Evolutionary conservation across 495 filamentous ascomycete genomes (phyloP), one percentile per base, ranked within the genome.

Genomic region (Podospora anserina): DNA sequence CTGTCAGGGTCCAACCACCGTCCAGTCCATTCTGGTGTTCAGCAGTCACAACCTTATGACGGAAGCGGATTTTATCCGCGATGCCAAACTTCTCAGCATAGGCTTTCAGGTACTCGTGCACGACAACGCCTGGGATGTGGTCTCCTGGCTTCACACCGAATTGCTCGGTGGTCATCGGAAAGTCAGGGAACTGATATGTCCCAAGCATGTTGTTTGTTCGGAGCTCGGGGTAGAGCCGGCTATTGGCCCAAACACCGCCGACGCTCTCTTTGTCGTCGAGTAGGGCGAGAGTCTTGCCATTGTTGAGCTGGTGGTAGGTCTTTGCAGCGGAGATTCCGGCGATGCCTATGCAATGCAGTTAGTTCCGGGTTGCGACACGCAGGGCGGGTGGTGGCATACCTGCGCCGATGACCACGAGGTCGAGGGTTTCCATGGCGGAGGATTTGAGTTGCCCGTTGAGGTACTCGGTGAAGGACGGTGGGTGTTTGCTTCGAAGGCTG

Each of bases 111-210:
- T 96, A 96, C 3, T 82, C 67, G 67, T 91, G 82, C 58, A 93
- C 78, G 16, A 88, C 84, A 1, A 82, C 65, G 0, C 90, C 93
- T 2, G 91, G 85, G 49, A 95, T 89, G 75, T 93, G 88, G 60
- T 92, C 76, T 0, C 87, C 87, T 0, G 81, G 72, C 65, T 87
- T 80, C 34, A 92, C 85, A 1, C 85, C 87, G 68, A 86, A 89
- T 0, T 77, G 84, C 13, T 83, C 77, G 5, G 69, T 69, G 63
- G 85, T 84, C 90, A 94, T 91, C 9, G 90, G 90, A 67, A 90
- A 91, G 66, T 93, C 91, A 3, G 86, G 87, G 72, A 83, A 91
- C 73, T 92, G 90, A 70, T 88, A 91, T 0, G 85, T 90, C 6
- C 90, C 90, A 4, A 88, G 68, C 64, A 84, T 72, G 55, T 84